Conservation (phyloP, 2,329 filamentous ascomycete species). For the Arachnomyces sp. region DNA sequence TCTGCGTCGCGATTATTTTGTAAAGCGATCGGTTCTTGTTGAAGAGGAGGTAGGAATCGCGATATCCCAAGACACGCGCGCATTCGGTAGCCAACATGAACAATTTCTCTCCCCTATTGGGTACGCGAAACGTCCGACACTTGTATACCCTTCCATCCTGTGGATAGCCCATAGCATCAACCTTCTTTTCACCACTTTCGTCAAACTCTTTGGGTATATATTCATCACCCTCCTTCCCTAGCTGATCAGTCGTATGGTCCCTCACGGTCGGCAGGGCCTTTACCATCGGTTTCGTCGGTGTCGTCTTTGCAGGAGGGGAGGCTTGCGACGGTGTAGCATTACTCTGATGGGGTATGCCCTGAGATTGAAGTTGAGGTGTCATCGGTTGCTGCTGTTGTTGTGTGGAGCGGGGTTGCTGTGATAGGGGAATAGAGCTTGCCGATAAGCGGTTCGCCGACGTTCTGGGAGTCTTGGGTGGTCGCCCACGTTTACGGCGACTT, state of each 20-base stretch:
- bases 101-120: constrained; percentile 81
- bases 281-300: constrained; percentile 71
- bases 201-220: constrained; percentile 92
- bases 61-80: constrained; percentile 83
- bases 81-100: constrained; percentile 99
- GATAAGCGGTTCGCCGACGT: constrained; percentile 26
- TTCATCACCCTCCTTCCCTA: constrained; percentile 82
- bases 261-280: constrained; percentile 93
- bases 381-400: constrained; percentile 28
- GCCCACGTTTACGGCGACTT: constrained; percentile 42
- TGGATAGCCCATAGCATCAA: constrained; percentile 72
- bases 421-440: constrained; percentile 19
- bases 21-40: constrained; percentile 96
- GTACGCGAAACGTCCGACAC: constrained; percentile 88
- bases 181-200: constrained; percentile 89
- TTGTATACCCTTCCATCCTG: constrained; percentile 79
- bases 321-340: constrained; percentile 49
- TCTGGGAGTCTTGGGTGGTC: constrained; percentile 42
- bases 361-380: constrained; percentile 35
- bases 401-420: constrained; percentile 23
- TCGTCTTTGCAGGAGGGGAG: constrained; percentile 63
- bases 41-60: constrained; percentile 96
- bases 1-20: constrained; percentile 95
- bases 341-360: constrained; percentile 24
- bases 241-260: constrained; percentile 94